Percentiles rank a stretch among this genome's conserved stretches.
Evolutionary conservation across 345 rosid genomes (phyloP).

Genomic region (Syzygium jambos): DNA sequence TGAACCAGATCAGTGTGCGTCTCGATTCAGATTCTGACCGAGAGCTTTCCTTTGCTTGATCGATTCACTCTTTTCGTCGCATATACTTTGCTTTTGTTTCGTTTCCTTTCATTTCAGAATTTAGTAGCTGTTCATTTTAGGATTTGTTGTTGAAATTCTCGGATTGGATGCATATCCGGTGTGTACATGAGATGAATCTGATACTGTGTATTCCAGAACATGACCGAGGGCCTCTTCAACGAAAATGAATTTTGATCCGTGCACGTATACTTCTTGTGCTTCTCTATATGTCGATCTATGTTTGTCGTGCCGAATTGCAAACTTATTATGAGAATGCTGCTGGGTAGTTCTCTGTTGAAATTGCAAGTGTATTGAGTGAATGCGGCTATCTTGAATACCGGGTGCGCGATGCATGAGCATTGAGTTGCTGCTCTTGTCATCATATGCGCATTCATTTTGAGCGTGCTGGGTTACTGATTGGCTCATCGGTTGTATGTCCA

Average conservation of each 20-base stretch:
- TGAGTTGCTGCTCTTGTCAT: not conserved
- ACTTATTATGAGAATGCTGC: not conserved
- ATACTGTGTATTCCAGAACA: not conserved
- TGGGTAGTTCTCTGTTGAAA: not conserved
- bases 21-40: rapidly evolving
- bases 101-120: not conserved
- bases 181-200: not conserved
- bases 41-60: not conserved
- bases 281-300: not conserved
- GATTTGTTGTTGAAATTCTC: not conserved
- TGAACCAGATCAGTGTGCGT: not conserved
- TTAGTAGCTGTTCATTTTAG: not conserved
- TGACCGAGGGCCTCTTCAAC: not conserved
- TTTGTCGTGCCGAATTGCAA: not conserved
- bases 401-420: not conserved
- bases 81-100: not conserved
- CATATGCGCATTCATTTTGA: not conserved
- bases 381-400: not conserved
- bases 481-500: not conserved
- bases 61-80: rapidly evolving
- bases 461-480: not conserved
- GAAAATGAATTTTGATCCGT: not conserved
- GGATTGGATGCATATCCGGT: not conserved
- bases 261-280: not conserved
- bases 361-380: not conserved